A percentile compares a stretch with the other conserved stretches of the same genome.
These are phyloP conservation scores for Symbiodinium natans DNA, from an alignment of 73 alveolate species.

Conservation along the genomic window DNA sequence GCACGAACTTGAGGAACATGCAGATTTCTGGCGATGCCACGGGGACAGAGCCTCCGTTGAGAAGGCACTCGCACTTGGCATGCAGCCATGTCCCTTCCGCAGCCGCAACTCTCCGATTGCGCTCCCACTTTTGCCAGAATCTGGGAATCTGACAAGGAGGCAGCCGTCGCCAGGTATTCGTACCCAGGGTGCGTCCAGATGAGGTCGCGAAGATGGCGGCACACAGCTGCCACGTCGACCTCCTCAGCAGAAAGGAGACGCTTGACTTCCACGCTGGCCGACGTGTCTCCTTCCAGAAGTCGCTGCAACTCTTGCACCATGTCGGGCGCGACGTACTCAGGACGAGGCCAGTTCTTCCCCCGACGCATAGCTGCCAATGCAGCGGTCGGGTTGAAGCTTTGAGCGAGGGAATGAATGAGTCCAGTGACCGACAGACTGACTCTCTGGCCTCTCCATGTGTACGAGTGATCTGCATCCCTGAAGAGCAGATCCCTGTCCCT, in stretches of 20 bases:
- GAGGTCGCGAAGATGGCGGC: not conserved
- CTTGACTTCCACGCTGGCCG: not conserved
- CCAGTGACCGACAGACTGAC: constrained; percentile 25
- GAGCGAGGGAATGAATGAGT: not conserved
- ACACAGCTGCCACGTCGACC: not conserved
- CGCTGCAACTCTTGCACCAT: not conserved
- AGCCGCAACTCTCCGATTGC: not conserved
- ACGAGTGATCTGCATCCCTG: not conserved
- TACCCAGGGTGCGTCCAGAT: not conserved
- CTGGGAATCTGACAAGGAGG: not conserved
- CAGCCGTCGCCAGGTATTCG: not conserved
- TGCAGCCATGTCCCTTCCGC: constrained; percentile 10
- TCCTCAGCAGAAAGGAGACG: not conserved
- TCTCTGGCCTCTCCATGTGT: not conserved
- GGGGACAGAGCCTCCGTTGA: constrained; percentile 2
- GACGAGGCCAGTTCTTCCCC: constrained; percentile 49
- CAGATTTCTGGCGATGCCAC: not conserved
- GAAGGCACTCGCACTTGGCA: not conserved
- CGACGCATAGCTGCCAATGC: not conserved
- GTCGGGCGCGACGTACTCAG: not conserved
- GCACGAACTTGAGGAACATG: not conserved
- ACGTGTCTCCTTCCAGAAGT: not conserved
- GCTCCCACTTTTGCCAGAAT: not conserved
- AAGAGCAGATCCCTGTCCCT: not conserved
- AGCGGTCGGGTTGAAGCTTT: not conserved